These are phyloP conservation scores for Pachyrhizus erosus DNA, from an alignment of 306 rosid genomes.

Conservation along the genomic window DNA sequence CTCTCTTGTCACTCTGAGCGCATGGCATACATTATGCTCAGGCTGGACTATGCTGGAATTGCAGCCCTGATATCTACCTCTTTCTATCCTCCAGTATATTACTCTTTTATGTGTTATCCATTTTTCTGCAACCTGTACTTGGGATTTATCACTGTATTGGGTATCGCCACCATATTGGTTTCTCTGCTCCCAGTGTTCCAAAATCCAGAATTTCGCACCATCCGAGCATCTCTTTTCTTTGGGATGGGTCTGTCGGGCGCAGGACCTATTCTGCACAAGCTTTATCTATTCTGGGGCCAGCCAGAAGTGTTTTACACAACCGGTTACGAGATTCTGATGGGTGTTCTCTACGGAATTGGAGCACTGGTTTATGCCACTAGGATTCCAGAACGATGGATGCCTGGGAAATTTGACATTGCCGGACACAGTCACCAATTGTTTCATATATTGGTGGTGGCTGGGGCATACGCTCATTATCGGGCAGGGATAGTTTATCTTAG, in stretches of 20 bases:
- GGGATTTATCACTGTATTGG: conserved; percentile 79
- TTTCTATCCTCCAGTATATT: conserved; percentile 93
- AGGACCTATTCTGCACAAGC: conserved; percentile 87
- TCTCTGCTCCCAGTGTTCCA: conserved; percentile 93
- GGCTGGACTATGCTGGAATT: conserved; percentile 98
- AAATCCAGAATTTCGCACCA: conserved; percentile 72
- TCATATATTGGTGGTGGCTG: conserved; percentile 88
- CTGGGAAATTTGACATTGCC: conserved; percentile 95
- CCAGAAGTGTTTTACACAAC: conserved; percentile 92
- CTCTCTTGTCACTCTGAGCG: conserved; percentile 93
- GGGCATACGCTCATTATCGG: conserved; percentile 87
- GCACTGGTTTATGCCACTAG: conserved; percentile 92
- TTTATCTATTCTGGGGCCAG: conserved; percentile 77
- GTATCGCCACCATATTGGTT: conserved; percentile 69
- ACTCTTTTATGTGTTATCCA: conserved; percentile 96
- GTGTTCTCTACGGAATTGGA: conserved; percentile 76
- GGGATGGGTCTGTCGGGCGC: conserved; percentile 89
- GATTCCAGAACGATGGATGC: conserved; percentile 97
- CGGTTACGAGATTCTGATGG: conserved; percentile 88
- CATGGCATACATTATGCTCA: conserved; percentile 80
- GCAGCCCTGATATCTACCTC: conserved; percentile 95
- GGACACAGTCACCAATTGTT: conserved; percentile 98
- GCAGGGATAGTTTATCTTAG: conserved; percentile 94
- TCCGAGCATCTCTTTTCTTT: conserved; percentile 83
- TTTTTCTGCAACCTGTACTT: conserved; percentile 88